Percentiles rank a stretch among this genome's conserved stretches.
Conservation (phyloP, 768 basidiomycete genomes). For the Paxillus ammoniavirescens region DNA sequence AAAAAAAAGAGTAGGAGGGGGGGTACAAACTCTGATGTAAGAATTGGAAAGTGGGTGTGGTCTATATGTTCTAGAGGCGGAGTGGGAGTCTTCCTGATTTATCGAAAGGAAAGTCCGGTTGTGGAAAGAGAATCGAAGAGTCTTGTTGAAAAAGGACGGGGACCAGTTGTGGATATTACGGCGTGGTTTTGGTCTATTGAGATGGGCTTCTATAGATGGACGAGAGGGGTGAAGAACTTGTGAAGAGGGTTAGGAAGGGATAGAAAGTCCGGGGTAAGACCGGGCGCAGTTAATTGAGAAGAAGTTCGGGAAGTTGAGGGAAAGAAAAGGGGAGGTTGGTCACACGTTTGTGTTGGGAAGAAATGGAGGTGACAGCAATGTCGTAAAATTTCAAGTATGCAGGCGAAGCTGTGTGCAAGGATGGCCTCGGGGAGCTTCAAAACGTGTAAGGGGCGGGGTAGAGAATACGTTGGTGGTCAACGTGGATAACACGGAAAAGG, state of each 20-base stretch:
- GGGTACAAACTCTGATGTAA: constrained; percentile 21
- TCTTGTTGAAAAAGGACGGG: constrained; percentile 12
- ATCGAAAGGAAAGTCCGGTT: constrained; percentile 22
- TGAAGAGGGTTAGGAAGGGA: constrained; percentile 18
- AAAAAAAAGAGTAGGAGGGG: neutral
- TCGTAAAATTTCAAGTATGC: constrained; percentile 19
- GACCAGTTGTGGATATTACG: constrained; percentile 26
- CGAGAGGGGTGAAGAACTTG: constrained; percentile 11
- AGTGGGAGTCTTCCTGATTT: constrained; percentile 11
- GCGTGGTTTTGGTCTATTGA: constrained; percentile 12
- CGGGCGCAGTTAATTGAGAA: constrained; percentile 25
- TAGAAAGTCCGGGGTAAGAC: constrained; percentile 30
- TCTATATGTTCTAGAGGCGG: constrained; percentile 18
- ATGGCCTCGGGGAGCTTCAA: constrained; percentile 25
- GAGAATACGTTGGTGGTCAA: constrained; percentile 11
- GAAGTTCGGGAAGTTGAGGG: constrained; percentile 17
- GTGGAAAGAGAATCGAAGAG: constrained; percentile 22
- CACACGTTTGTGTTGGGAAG: constrained; percentile 21
- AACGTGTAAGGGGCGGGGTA: constrained; percentile 26
- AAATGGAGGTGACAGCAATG: constrained; percentile 14
- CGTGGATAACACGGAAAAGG: constrained; percentile 23
- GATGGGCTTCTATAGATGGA: constrained; percentile 28
- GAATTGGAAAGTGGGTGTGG: neutral
- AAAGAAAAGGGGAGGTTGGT: constrained; percentile 16
- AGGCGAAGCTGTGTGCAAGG: constrained; percentile 19